phyloP scores from a whole-genome alignment of 2,329 filamentous ascomycete species.

The Dothideomycetidae sp. region DNA sequence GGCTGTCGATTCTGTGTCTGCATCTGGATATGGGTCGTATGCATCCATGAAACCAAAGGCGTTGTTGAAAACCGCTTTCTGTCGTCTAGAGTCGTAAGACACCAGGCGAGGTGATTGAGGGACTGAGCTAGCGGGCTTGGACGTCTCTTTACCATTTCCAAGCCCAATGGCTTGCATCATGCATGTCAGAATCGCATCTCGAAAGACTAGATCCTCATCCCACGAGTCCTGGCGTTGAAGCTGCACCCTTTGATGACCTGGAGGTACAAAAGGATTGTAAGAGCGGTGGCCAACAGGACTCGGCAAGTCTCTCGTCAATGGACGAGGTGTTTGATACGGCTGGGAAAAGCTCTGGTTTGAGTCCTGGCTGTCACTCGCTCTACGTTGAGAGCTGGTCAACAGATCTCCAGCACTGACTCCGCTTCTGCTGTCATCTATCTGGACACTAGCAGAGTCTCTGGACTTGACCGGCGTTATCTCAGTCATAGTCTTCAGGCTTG shows the following conservation, averaged over 20 bases:
- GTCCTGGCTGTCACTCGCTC: conserved; percentile 43
- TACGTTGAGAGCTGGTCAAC: conserved; percentile 60
- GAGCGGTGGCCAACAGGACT: conserved; percentile 32
- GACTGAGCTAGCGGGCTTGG: conserved; percentile 56
- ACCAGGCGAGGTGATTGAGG: conserved; percentile 75
- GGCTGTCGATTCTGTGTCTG: conserved; percentile 69
- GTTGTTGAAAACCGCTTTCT: conserved; percentile 70
- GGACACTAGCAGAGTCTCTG: conserved; percentile 7
- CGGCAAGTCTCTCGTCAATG: conserved; percentile 24
- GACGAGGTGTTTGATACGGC: conserved; percentile 29
- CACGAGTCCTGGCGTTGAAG: conserved; percentile 64
- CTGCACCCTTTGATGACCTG: conserved; percentile 22
- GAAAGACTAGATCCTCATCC: conserved; percentile 79
- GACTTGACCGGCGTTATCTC: conserved; percentile 10
- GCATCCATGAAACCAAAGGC: conserved; percentile 86
- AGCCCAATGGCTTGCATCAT: conserved; percentile 91
- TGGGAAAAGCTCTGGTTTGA: conserved; percentile 33
- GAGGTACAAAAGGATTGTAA: conserved; percentile 27
- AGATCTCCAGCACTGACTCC: conserved; percentile 51
- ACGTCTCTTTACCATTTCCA: conserved; percentile 49
- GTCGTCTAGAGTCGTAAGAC: conserved; percentile 66
- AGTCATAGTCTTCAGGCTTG: conserved; percentile 1
- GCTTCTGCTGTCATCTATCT: conserved; percentile 17
- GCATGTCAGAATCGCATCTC: conserved; percentile 81
- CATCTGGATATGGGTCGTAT: conserved; percentile 62